Evolutionary conservation across 208 protist genomes (phyloP).

Genomic region (Wallacemonas sp.): DNA sequence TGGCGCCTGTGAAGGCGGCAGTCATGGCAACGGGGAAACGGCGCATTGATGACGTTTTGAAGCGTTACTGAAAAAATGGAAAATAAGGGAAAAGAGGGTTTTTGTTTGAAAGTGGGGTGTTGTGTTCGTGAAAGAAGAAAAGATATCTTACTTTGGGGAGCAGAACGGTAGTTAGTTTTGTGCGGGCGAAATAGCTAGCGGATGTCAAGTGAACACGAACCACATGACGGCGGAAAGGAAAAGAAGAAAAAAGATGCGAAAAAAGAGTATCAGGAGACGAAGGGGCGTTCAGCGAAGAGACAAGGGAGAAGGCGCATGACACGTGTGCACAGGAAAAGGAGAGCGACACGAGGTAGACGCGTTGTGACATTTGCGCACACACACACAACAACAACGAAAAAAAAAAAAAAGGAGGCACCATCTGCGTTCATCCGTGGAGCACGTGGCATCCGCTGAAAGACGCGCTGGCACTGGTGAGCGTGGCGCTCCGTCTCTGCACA

Average conservation of each 20-base stretch:
- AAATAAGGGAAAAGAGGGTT: neutral
- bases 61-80: constrained; percentile 13
- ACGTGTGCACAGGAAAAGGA: neutral
- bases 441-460: too few species aligned
- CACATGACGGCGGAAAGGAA: neutral
- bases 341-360: too few species aligned
- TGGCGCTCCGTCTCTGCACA: too few species aligned
- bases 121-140: neutral
- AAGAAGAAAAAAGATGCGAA: constrained; percentile 19
- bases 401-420: neutral
- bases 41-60: constrained; percentile 34
- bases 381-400: constrained; percentile 2
- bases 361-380: too few species aligned
- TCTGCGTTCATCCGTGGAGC: too few species aligned
- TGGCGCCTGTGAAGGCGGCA: constrained; percentile 6
- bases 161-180: neutral
- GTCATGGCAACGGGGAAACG: constrained; percentile 20
- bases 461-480: too few species aligned
- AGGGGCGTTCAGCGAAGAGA: neutral
- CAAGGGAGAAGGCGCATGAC: neutral
- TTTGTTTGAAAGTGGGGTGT: neutral
- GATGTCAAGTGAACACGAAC: neutral
- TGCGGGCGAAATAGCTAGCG: neutral
- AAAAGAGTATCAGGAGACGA: constrained; percentile 4
- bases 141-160: neutral